Conservation (phyloP, 306 rosid species). For the Coriaria nepalensis region DNA sequence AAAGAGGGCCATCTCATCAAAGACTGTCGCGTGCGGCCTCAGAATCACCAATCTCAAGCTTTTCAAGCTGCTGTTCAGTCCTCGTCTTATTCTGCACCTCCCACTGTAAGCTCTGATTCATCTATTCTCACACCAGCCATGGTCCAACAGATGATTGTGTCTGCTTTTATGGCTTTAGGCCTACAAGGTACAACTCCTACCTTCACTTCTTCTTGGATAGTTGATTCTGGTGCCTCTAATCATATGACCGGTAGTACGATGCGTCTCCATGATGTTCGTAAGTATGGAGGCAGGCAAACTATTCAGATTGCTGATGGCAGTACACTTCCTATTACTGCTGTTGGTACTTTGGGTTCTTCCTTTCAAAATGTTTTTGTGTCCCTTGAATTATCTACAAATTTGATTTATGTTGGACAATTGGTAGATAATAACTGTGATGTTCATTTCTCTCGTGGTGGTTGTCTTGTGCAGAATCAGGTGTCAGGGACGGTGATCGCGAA, state of each 20-base stretch:
- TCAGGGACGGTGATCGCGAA: too few species aligned
- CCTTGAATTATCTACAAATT: conserved; percentile 1
- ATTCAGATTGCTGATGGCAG: not conserved
- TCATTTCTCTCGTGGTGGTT: conserved; percentile 3
- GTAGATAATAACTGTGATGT: not conserved
- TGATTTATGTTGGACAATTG: not conserved
- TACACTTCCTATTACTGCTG: not conserved
- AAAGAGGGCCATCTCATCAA: not conserved
- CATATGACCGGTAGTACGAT: not conserved
- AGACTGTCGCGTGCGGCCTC: not conserved
- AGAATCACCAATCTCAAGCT: too few species aligned
- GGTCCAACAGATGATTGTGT: not conserved
- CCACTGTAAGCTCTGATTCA: not conserved
- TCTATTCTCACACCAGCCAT: too few species aligned
- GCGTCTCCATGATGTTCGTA: not conserved
- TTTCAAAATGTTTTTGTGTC: not conserved
- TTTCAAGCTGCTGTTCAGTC: not conserved
- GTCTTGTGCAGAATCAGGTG: conserved; percentile 1
- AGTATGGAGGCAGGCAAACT: not conserved
- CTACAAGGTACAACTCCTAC: not conserved
- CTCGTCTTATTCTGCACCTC: not conserved
- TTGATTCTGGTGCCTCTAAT: conserved; percentile 1
- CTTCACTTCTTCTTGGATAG: not conserved
- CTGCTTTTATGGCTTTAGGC: conserved; percentile 1
- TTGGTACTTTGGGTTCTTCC: not conserved